Percentiles rank a stretch among this genome's conserved stretches.
Evolutionary conservation across 257 asterid genomes (phyloP).

Genomic region (Solanum sitiens): DNA sequence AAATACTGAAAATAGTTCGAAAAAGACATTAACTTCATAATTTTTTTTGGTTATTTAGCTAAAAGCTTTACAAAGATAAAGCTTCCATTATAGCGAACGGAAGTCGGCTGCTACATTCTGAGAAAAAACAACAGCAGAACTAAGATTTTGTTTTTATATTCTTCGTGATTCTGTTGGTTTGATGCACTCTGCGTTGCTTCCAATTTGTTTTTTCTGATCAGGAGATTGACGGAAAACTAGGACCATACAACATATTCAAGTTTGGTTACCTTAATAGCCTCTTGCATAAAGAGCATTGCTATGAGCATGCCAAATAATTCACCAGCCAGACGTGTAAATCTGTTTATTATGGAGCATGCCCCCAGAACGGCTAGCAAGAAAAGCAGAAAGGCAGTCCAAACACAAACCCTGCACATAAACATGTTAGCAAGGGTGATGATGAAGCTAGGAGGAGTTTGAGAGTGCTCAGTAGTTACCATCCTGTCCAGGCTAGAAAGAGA

Average conservation of each 20-base stretch:
- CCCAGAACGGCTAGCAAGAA: constrained; percentile 90
- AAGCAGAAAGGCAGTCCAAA: constrained; percentile 89
- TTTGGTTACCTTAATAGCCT: constrained; percentile 80
- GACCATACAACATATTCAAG: background rate
- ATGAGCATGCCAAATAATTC: constrained; percentile 91
- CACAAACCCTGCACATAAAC: constrained; percentile 67
- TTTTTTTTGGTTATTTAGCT: background rate
- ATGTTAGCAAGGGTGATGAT: constrained; percentile 2
- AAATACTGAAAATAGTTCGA: background rate
- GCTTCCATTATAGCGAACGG: background rate
- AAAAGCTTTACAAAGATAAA: constrained; percentile 2
- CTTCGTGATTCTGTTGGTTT: background rate
- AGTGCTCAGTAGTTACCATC: constrained; percentile 45
- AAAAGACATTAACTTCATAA: background rate
- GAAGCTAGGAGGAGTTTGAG: constrained; percentile 4
- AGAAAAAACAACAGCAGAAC: background rate
- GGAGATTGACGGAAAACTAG: background rate
- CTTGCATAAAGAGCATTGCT: constrained; percentile 98
- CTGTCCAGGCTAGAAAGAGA: constrained; percentile 88
- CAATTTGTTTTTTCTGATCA: background rate
- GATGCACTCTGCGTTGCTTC: background rate
- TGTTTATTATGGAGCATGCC: constrained; percentile 88
- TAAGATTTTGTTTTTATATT: background rate
- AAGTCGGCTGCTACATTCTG: background rate
- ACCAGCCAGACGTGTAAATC: constrained; percentile 95